These are phyloP conservation scores for Arthrobotrys megalospora DNA, from an alignment of 2,329 filamentous ascomycete species.

Conservation along the genomic window DNA sequence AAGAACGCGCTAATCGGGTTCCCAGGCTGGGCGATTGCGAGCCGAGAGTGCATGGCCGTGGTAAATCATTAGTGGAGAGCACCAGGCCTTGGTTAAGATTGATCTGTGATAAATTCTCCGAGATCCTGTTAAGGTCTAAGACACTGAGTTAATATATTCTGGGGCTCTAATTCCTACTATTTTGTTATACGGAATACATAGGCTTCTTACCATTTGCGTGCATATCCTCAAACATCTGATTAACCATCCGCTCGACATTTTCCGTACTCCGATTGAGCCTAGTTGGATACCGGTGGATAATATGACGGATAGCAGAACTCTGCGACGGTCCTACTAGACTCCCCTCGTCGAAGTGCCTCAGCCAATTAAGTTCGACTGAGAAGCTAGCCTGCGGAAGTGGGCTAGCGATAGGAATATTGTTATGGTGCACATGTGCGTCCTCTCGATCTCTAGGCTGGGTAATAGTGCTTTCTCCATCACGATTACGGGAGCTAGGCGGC, in stretches of 20 bases:
- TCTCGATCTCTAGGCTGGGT: neutral
- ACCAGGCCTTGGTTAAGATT: neutral
- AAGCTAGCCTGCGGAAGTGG: neutral
- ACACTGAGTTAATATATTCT: neutral
- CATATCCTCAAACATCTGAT: neutral
- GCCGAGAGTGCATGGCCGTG: neutral
- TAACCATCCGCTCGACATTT: neutral
- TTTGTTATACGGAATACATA: neutral
- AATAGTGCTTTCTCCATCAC: neutral
- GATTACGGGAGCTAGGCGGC: conserved; percentile 2
- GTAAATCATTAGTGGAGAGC: neutral
- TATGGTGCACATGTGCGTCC: neutral
- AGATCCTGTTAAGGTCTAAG: neutral
- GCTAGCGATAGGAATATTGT: too few species aligned
- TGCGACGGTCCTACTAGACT: too few species aligned
- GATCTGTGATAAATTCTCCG: conserved; percentile 1
- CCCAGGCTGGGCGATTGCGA: neutral
- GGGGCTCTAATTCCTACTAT: neutral
- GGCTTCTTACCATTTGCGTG: neutral
- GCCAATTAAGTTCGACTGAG: too few species aligned
- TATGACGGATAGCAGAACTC: neutral
- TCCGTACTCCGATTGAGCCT: neutral
- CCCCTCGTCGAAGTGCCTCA: too few species aligned
- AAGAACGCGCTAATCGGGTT: neutral
- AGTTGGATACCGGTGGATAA: neutral